A percentile compares a stretch with the other conserved stretches of the same genome.
phyloP scores from a whole-genome alignment of 495 filamentous ascomycete genomes.

The Daldinia childiae region DNA sequence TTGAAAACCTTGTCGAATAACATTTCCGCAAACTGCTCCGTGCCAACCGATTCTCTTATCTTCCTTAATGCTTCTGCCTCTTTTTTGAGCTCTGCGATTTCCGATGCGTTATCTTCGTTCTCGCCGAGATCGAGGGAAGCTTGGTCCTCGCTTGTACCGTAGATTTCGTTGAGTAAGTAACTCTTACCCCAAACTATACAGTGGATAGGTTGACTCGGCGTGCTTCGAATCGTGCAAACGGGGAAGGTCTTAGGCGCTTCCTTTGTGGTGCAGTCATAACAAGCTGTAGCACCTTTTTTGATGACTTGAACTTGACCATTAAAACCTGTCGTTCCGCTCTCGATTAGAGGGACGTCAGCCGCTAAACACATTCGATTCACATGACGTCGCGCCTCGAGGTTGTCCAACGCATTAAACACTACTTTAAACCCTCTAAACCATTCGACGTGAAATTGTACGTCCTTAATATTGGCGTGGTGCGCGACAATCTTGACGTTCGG shows the following conservation, averaged over 20 bases:
- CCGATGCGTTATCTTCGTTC: slow-evolving; percentile 83
- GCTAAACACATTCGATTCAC: slow-evolving; percentile 98
- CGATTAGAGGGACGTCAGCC: slow-evolving; percentile 88
- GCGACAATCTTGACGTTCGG: slow-evolving; percentile 87
- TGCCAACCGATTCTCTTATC: slow-evolving; percentile 85
- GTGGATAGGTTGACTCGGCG: slow-evolving; percentile 93
- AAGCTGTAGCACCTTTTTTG: slow-evolving; percentile 91
- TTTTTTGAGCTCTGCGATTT: slow-evolving; percentile 84
- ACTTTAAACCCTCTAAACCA: slow-evolving; percentile 87
- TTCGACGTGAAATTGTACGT: slow-evolving; percentile 84
- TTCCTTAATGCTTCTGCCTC: slow-evolving; percentile 85
- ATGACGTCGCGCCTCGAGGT: slow-evolving; percentile 91
- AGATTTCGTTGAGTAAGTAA: slow-evolving; percentile 93
- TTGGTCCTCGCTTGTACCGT: slow-evolving; percentile 89
- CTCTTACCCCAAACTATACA: slow-evolving; percentile 99
- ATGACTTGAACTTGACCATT: slow-evolving; percentile 98
- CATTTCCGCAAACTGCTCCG: slow-evolving; percentile 76
- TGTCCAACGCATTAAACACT: slow-evolving; percentile 98
- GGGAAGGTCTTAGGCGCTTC: slow-evolving; percentile 89
- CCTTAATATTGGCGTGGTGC: slow-evolving; percentile 96
- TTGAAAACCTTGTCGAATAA: slow-evolving; percentile 95
- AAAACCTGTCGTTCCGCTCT: slow-evolving; percentile 98
- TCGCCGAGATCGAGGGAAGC: slow-evolving; percentile 77
- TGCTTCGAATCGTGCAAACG: slow-evolving; percentile 96
- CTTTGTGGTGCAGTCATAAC: slow-evolving; percentile 94